These are phyloP conservation scores for Penicillium sp. DNA, from an alignment of 2,329 filamentous ascomycete genomes.

Conservation along the genomic window DNA sequence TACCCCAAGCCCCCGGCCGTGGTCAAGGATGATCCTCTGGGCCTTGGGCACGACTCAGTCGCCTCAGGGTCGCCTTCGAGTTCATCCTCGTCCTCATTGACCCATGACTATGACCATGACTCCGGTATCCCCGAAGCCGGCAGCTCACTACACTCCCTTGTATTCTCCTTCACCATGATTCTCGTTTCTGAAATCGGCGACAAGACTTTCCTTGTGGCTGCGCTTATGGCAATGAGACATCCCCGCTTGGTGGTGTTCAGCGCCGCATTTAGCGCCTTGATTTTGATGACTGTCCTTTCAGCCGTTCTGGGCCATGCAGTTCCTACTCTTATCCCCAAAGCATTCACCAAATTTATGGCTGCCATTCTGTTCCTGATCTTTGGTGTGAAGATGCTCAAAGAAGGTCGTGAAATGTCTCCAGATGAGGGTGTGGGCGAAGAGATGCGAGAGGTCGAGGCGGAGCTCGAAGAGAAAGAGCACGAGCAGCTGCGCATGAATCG, in stretches of 20 bases:
- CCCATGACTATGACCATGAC: conserved; percentile 30
- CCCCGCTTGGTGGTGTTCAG: conserved; percentile 90
- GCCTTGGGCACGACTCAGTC: conserved; percentile 27
- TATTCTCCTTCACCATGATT: conserved; percentile 96
- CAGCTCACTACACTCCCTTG: conserved; percentile 74
- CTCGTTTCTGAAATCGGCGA: conserved; percentile 94
- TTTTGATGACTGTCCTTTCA: conserved; percentile 93
- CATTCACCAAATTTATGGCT: conserved; percentile 84
- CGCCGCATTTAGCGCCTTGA: conserved; percentile 84
- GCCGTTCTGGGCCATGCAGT: conserved; percentile 90
- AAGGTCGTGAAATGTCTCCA: conserved; percentile 83
- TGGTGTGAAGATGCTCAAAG: conserved; percentile 75
- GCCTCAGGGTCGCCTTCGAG: conserved; percentile 30
- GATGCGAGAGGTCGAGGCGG: conserved; percentile 94
- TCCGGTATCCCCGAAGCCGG: conserved; percentile 57
- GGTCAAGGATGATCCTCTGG: conserved; percentile 40
- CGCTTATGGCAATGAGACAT: conserved; percentile 99
- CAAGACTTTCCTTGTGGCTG: conserved; percentile 96
- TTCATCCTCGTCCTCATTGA: conserved; percentile 10
- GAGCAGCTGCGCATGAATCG: conserved; percentile 64
- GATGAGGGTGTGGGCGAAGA: conserved; percentile 93
- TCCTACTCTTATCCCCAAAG: conserved; percentile 82
- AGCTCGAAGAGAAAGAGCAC: conserved; percentile 90
- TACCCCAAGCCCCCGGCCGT: conserved; percentile 57
- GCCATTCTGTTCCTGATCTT: conserved; percentile 85